Percentiles rank a stretch among this genome's conserved stretches.
phyloP scores from a whole-genome alignment of 2,329 filamentous ascomycete genomes.

The Aspergillus pseudoviridinutans region DNA sequence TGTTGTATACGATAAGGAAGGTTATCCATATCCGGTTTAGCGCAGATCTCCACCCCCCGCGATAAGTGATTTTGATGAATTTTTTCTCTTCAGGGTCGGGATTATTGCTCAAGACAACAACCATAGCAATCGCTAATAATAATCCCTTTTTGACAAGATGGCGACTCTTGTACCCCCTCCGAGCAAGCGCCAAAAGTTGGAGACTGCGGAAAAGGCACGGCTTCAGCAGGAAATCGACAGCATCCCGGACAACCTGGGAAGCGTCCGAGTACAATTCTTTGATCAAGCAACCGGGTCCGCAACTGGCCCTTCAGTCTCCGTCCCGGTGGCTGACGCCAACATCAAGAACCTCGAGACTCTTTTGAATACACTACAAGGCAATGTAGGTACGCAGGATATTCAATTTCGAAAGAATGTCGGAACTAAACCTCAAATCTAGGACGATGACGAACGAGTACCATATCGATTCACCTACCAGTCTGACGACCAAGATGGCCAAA shows the following conservation, averaged over 20 bases:
- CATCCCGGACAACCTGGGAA: slow-evolving; percentile 66
- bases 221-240: slow-evolving; percentile 70
- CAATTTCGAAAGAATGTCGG: not conserved
- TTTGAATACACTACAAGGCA: slow-evolving; percentile 76
- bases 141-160: slow-evolving; percentile 51
- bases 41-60: slow-evolving; percentile 8
- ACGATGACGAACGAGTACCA: slow-evolving; percentile 59
- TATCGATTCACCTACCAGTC: slow-evolving; percentile 62
- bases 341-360: slow-evolving; percentile 87
- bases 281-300: slow-evolving; percentile 69
- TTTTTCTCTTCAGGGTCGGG: slow-evolving; percentile 10
- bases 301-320: slow-evolving; percentile 67
- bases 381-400: slow-evolving; percentile 47
- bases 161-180: slow-evolving; percentile 78
- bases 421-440: slow-evolving; percentile 28
- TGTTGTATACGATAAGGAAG: slow-evolving; percentile 1
- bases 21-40: slow-evolving; percentile 18
- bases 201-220: slow-evolving; percentile 65
- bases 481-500: slow-evolving; percentile 29
- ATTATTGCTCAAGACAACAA: not conserved
- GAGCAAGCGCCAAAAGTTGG: slow-evolving; percentile 80
- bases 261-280: slow-evolving; percentile 80
- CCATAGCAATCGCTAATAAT: not conserved
- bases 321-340: slow-evolving; percentile 77
- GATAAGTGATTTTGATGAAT: slow-evolving; percentile 15